Evolutionary conservation across 305 asterid species (phyloP).

Genomic region (Rubia tinctorum): DNA sequence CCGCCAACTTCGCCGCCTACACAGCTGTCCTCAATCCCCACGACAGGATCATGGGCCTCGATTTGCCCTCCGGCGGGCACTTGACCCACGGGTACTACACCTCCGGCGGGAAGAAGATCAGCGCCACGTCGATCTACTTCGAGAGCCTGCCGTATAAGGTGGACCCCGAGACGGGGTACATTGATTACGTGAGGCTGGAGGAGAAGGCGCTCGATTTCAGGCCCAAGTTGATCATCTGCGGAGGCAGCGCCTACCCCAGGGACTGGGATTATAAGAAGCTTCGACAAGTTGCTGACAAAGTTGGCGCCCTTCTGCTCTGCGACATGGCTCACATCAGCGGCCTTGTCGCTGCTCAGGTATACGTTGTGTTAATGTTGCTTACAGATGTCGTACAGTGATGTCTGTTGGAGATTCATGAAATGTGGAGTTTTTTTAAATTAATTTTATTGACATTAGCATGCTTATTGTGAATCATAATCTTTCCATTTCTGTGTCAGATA

Average conservation of each 20-base stretch:
- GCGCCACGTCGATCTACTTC: conserved; percentile 84
- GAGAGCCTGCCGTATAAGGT: conserved; percentile 96
- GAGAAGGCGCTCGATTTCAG: conserved; percentile 96
- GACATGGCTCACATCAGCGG: conserved; percentile 99
- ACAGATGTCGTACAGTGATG: too few species aligned
- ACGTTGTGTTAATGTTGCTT: neutral
- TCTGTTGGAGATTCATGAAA: neutral
- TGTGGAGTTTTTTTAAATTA: neutral
- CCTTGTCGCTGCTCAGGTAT: conserved; percentile 98
- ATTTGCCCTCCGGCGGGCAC: conserved; percentile 94
- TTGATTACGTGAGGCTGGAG: conserved; percentile 79
- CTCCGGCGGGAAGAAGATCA: conserved; percentile 83
- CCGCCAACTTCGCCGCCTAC: conserved; percentile 93
- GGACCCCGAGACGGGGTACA: conserved; percentile 64
- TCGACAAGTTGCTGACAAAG: conserved; percentile 67
- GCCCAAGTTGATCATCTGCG: conserved; percentile 87
- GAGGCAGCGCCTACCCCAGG: conserved; percentile 95
- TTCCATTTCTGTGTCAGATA: neutral
- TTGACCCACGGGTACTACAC: conserved; percentile 91
- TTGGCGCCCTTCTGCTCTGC: conserved; percentile 85
- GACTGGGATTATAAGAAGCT: conserved; percentile 92
- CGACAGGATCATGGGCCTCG: conserved; percentile 90
- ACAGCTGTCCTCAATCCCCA: conserved; percentile 94
- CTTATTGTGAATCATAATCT: neutral
- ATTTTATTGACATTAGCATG: neutral